A percentile compares a stretch with the other conserved stretches of the same genome.
phyloP scores from a whole-genome alignment of 352 stramenopile species.

The Globisporangium radiosum region DNA sequence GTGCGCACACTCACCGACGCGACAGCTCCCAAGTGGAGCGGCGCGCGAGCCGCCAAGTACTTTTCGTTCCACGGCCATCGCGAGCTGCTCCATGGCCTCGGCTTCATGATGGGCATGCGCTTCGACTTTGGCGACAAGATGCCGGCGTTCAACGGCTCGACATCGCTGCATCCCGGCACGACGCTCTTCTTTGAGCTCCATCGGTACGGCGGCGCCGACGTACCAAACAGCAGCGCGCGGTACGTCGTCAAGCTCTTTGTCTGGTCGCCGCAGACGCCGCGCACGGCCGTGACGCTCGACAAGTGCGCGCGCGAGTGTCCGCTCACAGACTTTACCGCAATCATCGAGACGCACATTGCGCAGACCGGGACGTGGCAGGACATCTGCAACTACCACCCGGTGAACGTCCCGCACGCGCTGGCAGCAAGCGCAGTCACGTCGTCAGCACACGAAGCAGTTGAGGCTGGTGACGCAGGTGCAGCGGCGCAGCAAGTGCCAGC shows the following conservation, averaged over 20 bases:
- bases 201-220: conserved; percentile 5
- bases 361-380: conserved; percentile 64
- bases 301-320: conserved; percentile 54
- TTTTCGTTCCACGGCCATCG: conserved; percentile 75
- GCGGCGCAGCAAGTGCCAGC: neutral
- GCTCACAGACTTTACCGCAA: conserved; percentile 40
- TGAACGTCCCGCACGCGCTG: conserved; percentile 17
- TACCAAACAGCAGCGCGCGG: conserved; percentile 6
- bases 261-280: conserved; percentile 53
- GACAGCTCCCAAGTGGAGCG: conserved; percentile 20
- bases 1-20: conserved; percentile 51
- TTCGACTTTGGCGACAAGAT: conserved; percentile 60
- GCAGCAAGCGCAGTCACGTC: neutral
- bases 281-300: conserved; percentile 50
- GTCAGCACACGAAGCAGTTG: neutral
- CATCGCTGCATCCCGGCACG: conserved; percentile 54
- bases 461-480: neutral
- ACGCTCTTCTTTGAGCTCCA: conserved; percentile 77
- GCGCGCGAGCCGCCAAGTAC: conserved; percentile 47
- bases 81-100: conserved; percentile 71
- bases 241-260: conserved; percentile 64
- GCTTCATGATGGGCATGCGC: conserved; percentile 75
- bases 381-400: conserved; percentile 62
- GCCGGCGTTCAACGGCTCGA: conserved; percentile 58
- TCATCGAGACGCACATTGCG: conserved; percentile 50